These are phyloP conservation scores for Gynostemma pentaphyllum DNA, from an alignment of 306 rosid species.

Conservation along the genomic window DNA sequence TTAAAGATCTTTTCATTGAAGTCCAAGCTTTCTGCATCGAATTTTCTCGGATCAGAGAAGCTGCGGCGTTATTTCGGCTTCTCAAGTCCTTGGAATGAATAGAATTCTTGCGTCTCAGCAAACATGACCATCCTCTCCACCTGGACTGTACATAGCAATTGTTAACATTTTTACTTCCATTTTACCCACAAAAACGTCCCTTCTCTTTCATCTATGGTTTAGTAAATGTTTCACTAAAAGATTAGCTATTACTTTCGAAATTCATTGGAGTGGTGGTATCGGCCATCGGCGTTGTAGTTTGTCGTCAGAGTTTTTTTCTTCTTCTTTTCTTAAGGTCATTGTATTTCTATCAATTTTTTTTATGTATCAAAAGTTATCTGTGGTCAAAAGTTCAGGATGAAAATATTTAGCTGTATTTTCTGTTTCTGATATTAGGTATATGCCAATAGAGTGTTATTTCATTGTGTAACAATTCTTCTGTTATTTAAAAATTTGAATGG, in stretches of 20 bases:
- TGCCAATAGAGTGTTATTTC: neutral
- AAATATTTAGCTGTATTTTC: neutral
- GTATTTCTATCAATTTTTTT: no score
- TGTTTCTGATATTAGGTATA: neutral
- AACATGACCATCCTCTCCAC: neutral
- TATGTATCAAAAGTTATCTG: no score
- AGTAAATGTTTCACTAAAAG: neutral
- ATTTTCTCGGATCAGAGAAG: constrained; percentile 88
- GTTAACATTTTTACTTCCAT: neutral
- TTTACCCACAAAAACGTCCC: neutral
- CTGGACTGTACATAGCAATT: constrained; percentile 5
- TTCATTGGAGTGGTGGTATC: neutral
- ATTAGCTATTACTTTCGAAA: neutral
- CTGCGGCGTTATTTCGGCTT: constrained; percentile 81
- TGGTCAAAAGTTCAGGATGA: neutral
- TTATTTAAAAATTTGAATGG: no score
- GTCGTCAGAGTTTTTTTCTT: neutral
- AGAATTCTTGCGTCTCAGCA: neutral
- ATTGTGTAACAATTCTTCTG: no score
- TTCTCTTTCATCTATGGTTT: neutral
- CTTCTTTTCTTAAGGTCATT: neutral
- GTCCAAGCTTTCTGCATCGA: constrained; percentile 94
- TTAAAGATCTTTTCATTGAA: constrained; percentile 84
- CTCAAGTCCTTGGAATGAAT: constrained; percentile 73
- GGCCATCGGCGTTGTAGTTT: no score